These are phyloP conservation scores for Galerina sulciceps DNA, from an alignment of 768 basidiomycete genomes.

Conservation along the genomic window DNA sequence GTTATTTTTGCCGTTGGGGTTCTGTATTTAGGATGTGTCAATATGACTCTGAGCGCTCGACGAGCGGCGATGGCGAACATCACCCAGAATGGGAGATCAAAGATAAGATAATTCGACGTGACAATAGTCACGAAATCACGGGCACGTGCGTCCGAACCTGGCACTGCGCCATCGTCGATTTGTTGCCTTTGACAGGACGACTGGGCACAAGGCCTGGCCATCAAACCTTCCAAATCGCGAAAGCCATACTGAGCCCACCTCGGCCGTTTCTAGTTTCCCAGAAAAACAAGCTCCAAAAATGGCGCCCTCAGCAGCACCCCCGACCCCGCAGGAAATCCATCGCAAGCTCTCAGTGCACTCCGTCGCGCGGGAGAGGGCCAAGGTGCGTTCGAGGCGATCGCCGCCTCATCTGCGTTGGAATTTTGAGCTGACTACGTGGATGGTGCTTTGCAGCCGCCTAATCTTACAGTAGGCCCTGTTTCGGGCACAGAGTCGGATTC, in stretches of 20 bases:
- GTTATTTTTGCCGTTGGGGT: no score
- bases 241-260: conserved; percentile 1
- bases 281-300: conserved; percentile 24
- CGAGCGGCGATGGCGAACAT: no score
- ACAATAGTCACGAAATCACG: conserved; percentile 3
- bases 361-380: conserved; percentile 45
- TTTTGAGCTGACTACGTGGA: background rate
- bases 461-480: conserved; percentile 35
- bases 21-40: no score
- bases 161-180: background rate
- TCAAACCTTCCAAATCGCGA: background rate
- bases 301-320: conserved; percentile 60
- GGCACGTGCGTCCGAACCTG: conserved; percentile 5
- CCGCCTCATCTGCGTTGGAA: background rate
- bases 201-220: conserved; percentile 1
- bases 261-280: background rate
- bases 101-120: background rate
- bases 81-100: background rate
- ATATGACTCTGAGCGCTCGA: no score
- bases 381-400: conserved; percentile 34
- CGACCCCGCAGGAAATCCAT: conserved; percentile 85
- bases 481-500: conserved; percentile 90
- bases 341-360: conserved; percentile 84
- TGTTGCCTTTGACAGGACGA: background rate
- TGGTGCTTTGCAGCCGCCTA: conserved; percentile 21